These are phyloP conservation scores for Mucor plumbeus DNA, from an alignment of 371 early-diverging fungal genomes.

Conservation along the genomic window DNA sequence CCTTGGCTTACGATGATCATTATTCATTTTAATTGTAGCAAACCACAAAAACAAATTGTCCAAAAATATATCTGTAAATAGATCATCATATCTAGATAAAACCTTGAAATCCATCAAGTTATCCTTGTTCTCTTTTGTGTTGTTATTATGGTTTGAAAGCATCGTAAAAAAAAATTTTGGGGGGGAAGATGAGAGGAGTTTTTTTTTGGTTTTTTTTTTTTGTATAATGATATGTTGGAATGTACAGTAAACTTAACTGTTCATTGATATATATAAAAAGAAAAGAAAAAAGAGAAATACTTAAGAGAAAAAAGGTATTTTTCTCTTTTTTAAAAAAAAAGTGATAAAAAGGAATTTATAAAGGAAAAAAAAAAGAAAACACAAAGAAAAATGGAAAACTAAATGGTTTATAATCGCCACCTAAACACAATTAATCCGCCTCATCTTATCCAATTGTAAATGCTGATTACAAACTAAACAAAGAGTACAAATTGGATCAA, in stretches of 20 bases:
- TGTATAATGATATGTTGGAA: not conserved
- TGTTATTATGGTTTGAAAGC: not conserved
- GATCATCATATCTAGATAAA: constrained; percentile 73
- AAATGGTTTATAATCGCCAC: constrained; percentile 5
- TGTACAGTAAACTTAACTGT: constrained; percentile 2
- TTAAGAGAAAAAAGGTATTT: not conserved
- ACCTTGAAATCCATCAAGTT: constrained; percentile 51
- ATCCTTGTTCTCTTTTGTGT: constrained; percentile 10
- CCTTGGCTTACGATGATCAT: constrained; percentile 45
- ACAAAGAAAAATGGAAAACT: constrained; percentile 9
- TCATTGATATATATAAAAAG: constrained; percentile 8
- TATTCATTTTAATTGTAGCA: constrained; percentile 55
- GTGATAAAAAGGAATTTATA: constrained; percentile 11
- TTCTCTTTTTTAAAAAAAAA: not conserved
- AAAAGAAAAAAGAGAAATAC: not conserved
- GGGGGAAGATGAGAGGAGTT: not conserved
- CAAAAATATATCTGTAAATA: constrained; percentile 70
- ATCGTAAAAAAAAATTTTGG: too few relatives aligned
- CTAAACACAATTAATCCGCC: not conserved
- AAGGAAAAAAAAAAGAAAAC: constrained; percentile 10
- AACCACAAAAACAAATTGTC: constrained; percentile 74
- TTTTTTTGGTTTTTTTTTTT: constrained; percentile 2
- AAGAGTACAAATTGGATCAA: not conserved
- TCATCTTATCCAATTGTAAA: not conserved
- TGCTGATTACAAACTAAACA: not conserved